These are phyloP conservation scores for Maudiozyma turicensis DNA, from an alignment of 805 yeast genomes.

Conservation along the genomic window DNA sequence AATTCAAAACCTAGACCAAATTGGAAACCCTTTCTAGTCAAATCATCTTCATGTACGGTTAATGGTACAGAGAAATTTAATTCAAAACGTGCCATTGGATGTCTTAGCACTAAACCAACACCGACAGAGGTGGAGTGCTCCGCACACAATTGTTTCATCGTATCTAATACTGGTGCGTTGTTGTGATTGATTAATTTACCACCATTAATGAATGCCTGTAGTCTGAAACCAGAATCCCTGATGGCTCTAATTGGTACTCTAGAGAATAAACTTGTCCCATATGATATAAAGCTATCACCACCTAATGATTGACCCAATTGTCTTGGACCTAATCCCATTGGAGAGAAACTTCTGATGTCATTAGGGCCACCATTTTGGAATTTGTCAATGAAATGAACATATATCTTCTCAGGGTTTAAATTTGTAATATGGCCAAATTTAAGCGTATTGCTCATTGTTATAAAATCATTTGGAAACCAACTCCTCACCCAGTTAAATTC, in stretches of 20 bases:
- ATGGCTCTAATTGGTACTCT: slow-evolving; percentile 44
- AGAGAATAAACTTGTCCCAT: slow-evolving; percentile 50
- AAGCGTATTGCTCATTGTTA: slow-evolving; percentile 40
- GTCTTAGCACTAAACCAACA: slow-evolving; percentile 49
- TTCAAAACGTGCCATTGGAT: slow-evolving; percentile 60
- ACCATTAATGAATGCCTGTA: slow-evolving; percentile 56
- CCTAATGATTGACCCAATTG: slow-evolving; percentile 51
- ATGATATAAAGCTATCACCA: slow-evolving; percentile 50
- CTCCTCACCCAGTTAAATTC: slow-evolving; percentile 24
- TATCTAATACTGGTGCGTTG: slow-evolving; percentile 11
- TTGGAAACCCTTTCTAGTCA: slow-evolving; percentile 53
- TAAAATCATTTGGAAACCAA: slow-evolving; percentile 19
- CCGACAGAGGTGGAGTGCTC: slow-evolving; percentile 48
- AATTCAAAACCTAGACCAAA: slow-evolving; percentile 56
- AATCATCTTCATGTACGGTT: slow-evolving; percentile 40
- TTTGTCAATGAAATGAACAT: slow-evolving; percentile 58
- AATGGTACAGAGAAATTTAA: slow-evolving; percentile 56
- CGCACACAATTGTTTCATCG: slow-evolving; percentile 23
- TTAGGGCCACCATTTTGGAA: slow-evolving; percentile 77
- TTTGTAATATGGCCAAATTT: slow-evolving; percentile 50
- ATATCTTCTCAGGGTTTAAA: slow-evolving; percentile 28
- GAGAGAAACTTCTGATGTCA: slow-evolving; percentile 59
- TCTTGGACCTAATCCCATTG: slow-evolving; percentile 58
- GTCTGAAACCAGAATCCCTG: slow-evolving; percentile 40
- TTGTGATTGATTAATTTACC: slow-evolving; percentile 45